Evolutionary conservation across 1,284 basidiomycete genomes (phyloP), one percentile per base, ranked within the genome.

Genomic region (Trichosporon sp.): DNA sequence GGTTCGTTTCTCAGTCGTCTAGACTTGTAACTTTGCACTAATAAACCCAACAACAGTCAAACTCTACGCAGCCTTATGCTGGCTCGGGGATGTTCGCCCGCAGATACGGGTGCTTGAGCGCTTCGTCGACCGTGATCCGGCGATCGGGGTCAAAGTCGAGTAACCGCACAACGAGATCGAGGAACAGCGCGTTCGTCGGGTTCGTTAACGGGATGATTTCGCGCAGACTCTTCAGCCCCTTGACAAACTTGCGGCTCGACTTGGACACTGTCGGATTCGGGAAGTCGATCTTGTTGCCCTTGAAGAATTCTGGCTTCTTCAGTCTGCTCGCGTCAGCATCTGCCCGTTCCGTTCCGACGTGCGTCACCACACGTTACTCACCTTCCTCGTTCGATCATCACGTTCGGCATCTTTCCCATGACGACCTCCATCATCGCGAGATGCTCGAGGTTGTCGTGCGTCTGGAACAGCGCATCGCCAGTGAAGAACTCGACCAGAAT

Each of bases 391-490:
- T 85, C 81, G 1, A 84, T 76, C 82, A 96, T 94, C 4, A 91
- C 89, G 63, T 91, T 90, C 0, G 96, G 94, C 91, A 99, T 96
- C 84, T 91, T 92, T 73, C 96, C 97, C 90, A 99, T 96, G 43
- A 99, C 97, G 76, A 92, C 91, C 84, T 99, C 96, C 97, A 99
- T 99, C 97, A 99, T 99, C 59, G 97, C 97, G 6, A 99, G 89
- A 83, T 99, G 97, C 81, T 99, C 97, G 11, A 99, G 88, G 82
- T 99, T 99, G 85, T 99, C 96, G 81, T 98, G 96, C 0, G 97
- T 99, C 84, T 99, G 97, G 86, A 98, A 99, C 38, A 99, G 88
- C 3, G 97, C 97, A 63, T 96, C 91, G 43, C 97, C 97, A 2
- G 97, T 99, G 85, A 91, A 97, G 82, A 99, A 98, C 84, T 99